Evolutionary conservation across 148 eudicot genomes (phyloP).

Genomic region (Cornus florida): DNA sequence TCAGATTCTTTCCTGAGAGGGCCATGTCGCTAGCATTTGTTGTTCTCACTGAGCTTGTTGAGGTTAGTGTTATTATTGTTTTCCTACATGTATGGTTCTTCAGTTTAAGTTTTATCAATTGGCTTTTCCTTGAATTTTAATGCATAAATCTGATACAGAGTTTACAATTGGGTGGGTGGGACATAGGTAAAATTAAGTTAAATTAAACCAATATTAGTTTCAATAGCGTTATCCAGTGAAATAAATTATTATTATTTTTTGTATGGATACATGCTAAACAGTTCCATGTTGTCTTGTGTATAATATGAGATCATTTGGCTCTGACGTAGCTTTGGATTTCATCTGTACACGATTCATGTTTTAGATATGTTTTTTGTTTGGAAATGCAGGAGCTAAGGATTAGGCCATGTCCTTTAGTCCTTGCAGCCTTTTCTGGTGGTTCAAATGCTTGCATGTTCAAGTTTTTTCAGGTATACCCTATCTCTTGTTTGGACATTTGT

Average conservation of each 20-base stretch:
- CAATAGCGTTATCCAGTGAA: neutral
- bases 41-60: constrained; percentile 55
- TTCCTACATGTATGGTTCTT: neutral
- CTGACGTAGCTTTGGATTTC: neutral
- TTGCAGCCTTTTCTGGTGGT: constrained; percentile 65
- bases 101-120: neutral
- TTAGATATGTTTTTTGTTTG: constrained; percentile 8
- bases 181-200: neutral
- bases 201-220: neutral
- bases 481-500: neutral
- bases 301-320: neutral
- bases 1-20: constrained; percentile 63
- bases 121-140: neutral
- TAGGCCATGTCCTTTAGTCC: constrained; percentile 58
- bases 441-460: constrained; percentile 75
- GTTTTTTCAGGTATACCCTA: constrained; percentile 51
- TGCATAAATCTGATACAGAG: neutral
- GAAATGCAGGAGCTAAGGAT: constrained; percentile 43
- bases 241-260: neutral
- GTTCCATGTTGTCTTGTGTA: neutral
- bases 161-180: neutral
- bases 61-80: constrained; percentile 38
- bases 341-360: constrained; percentile 1
- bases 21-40: constrained; percentile 62
- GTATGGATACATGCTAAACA: neutral